These are phyloP conservation scores for Boletus subcaerulescens DNA, from an alignment of 768 basidiomycete species.

Conservation along the genomic window DNA sequence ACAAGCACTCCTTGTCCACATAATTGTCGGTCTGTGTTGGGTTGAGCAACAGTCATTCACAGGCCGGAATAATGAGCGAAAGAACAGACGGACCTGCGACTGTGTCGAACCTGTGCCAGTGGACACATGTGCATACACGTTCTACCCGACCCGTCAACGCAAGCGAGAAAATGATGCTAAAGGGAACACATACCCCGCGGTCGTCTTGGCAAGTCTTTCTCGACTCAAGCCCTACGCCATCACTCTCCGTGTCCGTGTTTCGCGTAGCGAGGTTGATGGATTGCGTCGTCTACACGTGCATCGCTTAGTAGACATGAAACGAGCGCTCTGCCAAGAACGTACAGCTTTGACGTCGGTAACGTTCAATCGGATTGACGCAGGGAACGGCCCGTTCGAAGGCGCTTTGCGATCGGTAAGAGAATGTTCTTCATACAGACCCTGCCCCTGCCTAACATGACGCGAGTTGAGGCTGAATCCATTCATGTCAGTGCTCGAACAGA, in stretches of 20 bases:
- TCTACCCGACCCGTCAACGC: slow-evolving; percentile 8
- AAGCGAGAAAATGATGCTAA: too few relatives aligned
- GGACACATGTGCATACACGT: slow-evolving; percentile 15
- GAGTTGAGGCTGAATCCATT: slow-evolving; percentile 22
- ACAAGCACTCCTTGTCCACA: slow-evolving; percentile 1
- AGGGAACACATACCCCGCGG: slow-evolving; percentile 3
- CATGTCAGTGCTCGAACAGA: neutral
- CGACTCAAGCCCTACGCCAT: slow-evolving; percentile 10
- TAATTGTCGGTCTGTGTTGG: neutral
- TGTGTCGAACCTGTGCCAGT: slow-evolving; percentile 8
- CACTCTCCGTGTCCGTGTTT: slow-evolving; percentile 1
- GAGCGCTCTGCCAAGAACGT: neutral
- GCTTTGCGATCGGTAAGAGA: slow-evolving; percentile 7
- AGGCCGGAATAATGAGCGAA: too few relatives aligned
- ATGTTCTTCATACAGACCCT: slow-evolving; percentile 27
- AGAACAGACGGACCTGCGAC: slow-evolving; percentile 16
- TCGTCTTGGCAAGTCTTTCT: slow-evolving; percentile 17
- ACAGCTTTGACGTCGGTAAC: slow-evolving; percentile 15
- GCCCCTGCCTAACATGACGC: slow-evolving; percentile 16
- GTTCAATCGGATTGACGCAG: slow-evolving; percentile 12
- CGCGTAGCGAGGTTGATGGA: slow-evolving; percentile 13
- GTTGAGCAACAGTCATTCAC: neutral
- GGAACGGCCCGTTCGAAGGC: neutral
- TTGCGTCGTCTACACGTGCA: slow-evolving; percentile 11
- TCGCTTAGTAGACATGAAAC: neutral